Evolutionary conservation across 2,329 filamentous ascomycete genomes (phyloP).

Genomic region (Xylaria sp.): DNA sequence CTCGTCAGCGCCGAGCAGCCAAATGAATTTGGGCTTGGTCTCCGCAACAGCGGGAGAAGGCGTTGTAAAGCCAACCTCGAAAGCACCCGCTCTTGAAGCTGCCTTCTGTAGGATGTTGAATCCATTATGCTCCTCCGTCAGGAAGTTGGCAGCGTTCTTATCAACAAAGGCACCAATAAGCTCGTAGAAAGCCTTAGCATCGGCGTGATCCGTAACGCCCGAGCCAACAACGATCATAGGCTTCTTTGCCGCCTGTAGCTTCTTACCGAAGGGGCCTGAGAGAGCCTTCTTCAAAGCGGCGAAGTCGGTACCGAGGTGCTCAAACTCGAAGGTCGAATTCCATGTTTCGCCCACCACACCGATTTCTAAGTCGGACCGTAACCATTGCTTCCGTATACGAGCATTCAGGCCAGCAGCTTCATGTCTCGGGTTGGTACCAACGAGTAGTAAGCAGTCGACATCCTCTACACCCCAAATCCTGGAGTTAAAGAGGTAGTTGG

Average conservation of each 20-base stretch:
- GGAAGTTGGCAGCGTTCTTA: constrained; percentile 88
- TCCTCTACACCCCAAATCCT: constrained; percentile 93
- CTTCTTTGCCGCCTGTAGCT: constrained; percentile 82
- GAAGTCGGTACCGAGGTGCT: constrained; percentile 83
- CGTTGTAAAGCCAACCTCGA: constrained; percentile 92
- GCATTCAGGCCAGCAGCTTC: constrained; percentile 96
- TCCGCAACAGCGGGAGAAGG: constrained; percentile 81
- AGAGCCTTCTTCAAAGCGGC: constrained; percentile 84
- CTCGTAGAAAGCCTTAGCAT: constrained; percentile 93
- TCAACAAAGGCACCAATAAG: constrained; percentile 88
- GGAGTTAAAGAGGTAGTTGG: constrained; percentile 97
- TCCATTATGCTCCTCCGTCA: constrained; percentile 90
- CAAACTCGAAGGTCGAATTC: constrained; percentile 93
- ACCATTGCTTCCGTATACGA: constrained; percentile 96
- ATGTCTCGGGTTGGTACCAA: constrained; percentile 93
- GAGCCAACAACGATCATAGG: constrained; percentile 98
- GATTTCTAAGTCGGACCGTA: constrained; percentile 92
- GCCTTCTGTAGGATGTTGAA: constrained; percentile 96
- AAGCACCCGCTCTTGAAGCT: constrained; percentile 90
- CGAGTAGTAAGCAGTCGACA: constrained; percentile 86
- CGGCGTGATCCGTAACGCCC: constrained; percentile 85
- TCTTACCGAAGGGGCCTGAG: constrained; percentile 88
- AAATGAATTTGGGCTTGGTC: constrained; percentile 91
- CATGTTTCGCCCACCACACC: constrained; percentile 90
- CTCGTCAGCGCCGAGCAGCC: constrained; percentile 96